Evolutionary conservation across 148 eudicot genomes (phyloP).

Genomic region (Amaranthus cruentus): DNA sequence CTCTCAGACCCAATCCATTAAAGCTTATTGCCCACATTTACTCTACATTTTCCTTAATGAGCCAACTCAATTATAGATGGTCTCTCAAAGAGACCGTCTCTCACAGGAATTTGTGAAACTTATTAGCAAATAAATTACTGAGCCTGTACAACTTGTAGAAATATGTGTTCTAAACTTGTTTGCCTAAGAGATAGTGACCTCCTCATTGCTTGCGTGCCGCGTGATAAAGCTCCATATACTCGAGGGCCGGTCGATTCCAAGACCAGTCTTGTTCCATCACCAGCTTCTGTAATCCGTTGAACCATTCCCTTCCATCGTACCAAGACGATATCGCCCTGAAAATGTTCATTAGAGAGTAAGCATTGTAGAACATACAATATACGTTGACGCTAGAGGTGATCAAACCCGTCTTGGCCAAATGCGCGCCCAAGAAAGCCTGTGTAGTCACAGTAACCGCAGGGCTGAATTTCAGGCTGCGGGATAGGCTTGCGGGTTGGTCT

Average conservation of each 20-base stretch:
- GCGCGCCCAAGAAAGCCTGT: no score
- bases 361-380: neutral
- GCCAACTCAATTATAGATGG: no score
- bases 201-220: conserved; percentile 62
- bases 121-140: conserved; percentile 20
- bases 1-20: no score
- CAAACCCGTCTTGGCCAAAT: no score
- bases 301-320: conserved; percentile 74
- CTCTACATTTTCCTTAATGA: no score
- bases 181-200: neutral
- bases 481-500: no score
- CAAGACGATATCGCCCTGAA: conserved; percentile 83
- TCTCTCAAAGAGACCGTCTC: no score
- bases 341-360: neutral
- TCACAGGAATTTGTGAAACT: neutral
- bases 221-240: conserved; percentile 85
- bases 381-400: neutral
- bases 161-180: neutral
- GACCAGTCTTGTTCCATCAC: conserved; percentile 99
- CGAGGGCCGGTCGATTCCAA: conserved; percentile 95
- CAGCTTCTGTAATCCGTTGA: conserved; percentile 64
- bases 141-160: conserved; percentile 37
- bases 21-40: no score
- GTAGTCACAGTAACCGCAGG: no score
- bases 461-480: no score